Evolutionary conservation across 305 asterid species (phyloP).

Genomic region (Stenogyne calaminthoides): DNA sequence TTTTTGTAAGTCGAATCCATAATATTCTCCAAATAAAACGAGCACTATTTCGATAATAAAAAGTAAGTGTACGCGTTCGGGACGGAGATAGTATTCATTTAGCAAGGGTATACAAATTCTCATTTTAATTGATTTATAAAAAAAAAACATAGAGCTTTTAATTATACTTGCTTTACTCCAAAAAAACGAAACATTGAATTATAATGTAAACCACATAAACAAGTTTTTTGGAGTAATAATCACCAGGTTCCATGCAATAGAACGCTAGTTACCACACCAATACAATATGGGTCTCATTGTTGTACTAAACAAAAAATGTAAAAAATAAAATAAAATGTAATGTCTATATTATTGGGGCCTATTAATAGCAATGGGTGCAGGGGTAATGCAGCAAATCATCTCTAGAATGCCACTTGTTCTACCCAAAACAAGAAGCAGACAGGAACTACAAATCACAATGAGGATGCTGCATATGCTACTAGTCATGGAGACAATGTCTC

Average conservation of each 20-base stretch:
- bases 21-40: too few relatives aligned
- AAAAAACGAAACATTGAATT: background rate
- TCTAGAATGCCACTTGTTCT: background rate
- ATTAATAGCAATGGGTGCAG: background rate
- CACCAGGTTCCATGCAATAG: background rate
- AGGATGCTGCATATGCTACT: conserved; percentile 21
- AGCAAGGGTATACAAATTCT: too few relatives aligned
- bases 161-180: too few relatives aligned
- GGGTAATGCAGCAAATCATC: background rate
- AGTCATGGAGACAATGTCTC: conserved; percentile 81
- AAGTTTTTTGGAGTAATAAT: background rate
- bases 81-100: too few relatives aligned
- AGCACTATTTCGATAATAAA: too few relatives aligned
- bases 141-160: too few relatives aligned
- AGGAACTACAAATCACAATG: background rate
- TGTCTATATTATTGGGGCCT: background rate
- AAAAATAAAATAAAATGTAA: background rate
- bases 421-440: background rate
- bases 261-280: too few relatives aligned
- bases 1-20: too few relatives aligned
- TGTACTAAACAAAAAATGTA: background rate
- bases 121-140: too few relatives aligned
- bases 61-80: too few relatives aligned
- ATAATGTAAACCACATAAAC: background rate
- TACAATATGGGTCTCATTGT: background rate